phyloP scores from a whole-genome alignment of 2,329 filamentous ascomycete species.

The Aspergillus tanneri region DNA sequence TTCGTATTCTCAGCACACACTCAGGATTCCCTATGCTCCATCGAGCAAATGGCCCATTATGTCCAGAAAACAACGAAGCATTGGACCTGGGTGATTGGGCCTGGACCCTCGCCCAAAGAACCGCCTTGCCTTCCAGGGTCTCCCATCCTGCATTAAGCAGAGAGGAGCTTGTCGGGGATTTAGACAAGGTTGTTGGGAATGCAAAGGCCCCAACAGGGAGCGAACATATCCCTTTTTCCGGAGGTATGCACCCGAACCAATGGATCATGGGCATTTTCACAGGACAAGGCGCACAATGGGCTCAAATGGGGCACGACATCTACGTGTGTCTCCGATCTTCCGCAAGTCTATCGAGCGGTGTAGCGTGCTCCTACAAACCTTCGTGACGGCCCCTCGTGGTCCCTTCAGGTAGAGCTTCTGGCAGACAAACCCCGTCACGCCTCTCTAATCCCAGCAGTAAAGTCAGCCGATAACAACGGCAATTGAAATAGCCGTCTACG shows the following conservation, averaged over 20 bases:
- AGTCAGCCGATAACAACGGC: neutral
- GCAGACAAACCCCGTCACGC: neutral
- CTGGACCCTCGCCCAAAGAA: neutral
- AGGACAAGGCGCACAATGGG: constrained; percentile 22
- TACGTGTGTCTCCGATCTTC: neutral
- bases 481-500: neutral
- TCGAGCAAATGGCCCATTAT: neutral
- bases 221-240: neutral
- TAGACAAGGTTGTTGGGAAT: neutral
- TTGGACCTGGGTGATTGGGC: neutral
- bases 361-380: neutral
- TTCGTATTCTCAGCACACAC: constrained; percentile 1
- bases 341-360: neutral
- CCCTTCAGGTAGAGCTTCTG: neutral
- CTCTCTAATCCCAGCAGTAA: neutral
- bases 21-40: neutral
- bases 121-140: neutral
- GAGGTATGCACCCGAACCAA: neutral
- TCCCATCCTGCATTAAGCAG: neutral
- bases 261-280: constrained; percentile 18
- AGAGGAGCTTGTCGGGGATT: neutral
- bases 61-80: neutral
- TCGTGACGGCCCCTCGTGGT: neutral
- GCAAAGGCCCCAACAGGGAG: neutral
- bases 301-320: constrained; percentile 13